A percentile compares a stretch with the other conserved stretches of the same genome.
Evolutionary conservation across 2,329 filamentous ascomycete genomes (phyloP).

Genomic region (Cytospora chrysosperma): DNA sequence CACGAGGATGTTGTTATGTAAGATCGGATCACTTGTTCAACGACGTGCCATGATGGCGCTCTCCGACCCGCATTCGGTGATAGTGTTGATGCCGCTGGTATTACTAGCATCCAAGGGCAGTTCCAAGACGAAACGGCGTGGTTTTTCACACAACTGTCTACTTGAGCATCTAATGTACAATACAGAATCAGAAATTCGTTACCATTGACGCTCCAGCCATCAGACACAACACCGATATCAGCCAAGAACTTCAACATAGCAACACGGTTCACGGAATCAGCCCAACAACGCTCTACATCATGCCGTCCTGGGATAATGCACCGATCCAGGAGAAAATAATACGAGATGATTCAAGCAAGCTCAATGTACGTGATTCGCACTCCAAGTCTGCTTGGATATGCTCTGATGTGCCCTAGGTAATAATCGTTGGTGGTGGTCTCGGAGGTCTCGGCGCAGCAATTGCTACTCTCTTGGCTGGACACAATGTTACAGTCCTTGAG

Average conservation of each 20-base stretch:
- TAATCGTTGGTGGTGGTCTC: conserved; percentile 56
- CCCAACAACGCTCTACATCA: neutral
- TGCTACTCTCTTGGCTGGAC: conserved; percentile 43
- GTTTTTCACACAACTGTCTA: neutral
- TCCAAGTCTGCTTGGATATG: neutral
- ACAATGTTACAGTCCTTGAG: conserved; percentile 49
- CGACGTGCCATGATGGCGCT: neutral
- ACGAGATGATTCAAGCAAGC: conserved; percentile 15
- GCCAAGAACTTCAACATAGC: neutral
- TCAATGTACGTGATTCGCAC: conserved; percentile 1
- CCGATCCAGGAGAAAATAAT: conserved; percentile 7
- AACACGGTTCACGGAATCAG: neutral
- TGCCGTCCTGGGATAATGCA: neutral
- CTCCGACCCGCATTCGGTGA: neutral
- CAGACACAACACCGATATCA: neutral
- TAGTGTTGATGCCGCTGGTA: neutral
- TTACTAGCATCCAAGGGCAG: neutral
- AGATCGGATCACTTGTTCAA: neutral
- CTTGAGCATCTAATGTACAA: neutral
- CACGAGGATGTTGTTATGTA: neutral
- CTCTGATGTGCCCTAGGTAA: conserved; percentile 34
- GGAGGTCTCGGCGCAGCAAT: conserved; percentile 54
- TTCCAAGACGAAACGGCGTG: neutral
- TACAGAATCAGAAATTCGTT: neutral
- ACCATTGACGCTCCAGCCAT: neutral